These are phyloP conservation scores for Geotrichum fermentans DNA, from an alignment of 1,139 yeast species.

Conservation along the genomic window DNA sequence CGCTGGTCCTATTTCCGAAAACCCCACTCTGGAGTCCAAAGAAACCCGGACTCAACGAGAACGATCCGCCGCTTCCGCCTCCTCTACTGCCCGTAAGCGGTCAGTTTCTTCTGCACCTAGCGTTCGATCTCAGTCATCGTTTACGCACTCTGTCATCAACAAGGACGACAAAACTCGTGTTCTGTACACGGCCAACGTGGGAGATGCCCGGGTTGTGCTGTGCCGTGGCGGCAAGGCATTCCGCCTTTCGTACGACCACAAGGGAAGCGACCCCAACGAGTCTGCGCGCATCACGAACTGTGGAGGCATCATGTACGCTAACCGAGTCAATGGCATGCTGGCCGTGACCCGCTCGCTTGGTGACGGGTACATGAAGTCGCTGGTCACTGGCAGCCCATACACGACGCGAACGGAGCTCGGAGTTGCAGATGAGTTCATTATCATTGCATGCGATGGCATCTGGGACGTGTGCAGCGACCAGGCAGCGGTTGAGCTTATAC, in stretches of 20 bases:
- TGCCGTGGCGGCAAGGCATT: slow-evolving; percentile 69
- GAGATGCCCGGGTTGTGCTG: slow-evolving; percentile 82
- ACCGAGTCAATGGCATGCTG: slow-evolving; percentile 90
- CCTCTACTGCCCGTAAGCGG: not conserved
- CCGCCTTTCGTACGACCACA: slow-evolving; percentile 87
- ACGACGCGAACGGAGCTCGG: slow-evolving; percentile 81
- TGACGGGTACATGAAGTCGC: slow-evolving; percentile 85
- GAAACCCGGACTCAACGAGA: too few relatives aligned
- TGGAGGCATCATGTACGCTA: slow-evolving; percentile 86
- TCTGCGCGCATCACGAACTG: slow-evolving; percentile 64
- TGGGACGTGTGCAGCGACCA: slow-evolving; percentile 91
- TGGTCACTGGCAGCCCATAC: slow-evolving; percentile 86
- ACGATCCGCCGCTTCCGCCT: not conserved
- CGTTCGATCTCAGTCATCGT: slow-evolving; percentile 12
- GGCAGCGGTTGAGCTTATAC: slow-evolving; percentile 68
- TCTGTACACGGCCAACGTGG: slow-evolving; percentile 92
- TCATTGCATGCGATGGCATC: slow-evolving; percentile 88
- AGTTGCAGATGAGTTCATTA: slow-evolving; percentile 63
- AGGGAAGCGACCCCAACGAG: slow-evolving; percentile 79
- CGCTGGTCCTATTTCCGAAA: not conserved
- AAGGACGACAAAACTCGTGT: slow-evolving; percentile 43
- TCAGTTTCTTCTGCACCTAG: slow-evolving; percentile 12
- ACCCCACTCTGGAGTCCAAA: not conserved
- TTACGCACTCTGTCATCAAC: slow-evolving; percentile 17
- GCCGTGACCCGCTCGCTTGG: slow-evolving; percentile 95